Evolutionary conservation across 768 basidiomycete species (phyloP), one percentile per base, ranked within the genome.

Genomic region (Pisolithus microcarpus): DNA sequence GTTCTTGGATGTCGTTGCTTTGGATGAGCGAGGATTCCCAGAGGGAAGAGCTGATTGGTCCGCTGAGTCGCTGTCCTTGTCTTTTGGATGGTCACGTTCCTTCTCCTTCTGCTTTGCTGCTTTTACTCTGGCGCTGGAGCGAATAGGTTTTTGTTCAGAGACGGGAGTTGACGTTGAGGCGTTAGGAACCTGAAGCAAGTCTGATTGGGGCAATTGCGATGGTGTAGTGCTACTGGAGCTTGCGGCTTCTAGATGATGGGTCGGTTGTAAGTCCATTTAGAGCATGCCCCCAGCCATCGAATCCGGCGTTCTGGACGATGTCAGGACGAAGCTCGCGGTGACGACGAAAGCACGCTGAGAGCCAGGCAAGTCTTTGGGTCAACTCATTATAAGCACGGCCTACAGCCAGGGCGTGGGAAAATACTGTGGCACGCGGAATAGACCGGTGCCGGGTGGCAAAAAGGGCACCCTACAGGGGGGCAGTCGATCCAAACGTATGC

Each of bases 191-290:
- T 56, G 60, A 47, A 37, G 46, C 48, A 54, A 57, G 64, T 67
- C 65, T 67, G 65, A 69, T 69, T 69, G 67, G 67, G 75, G 65
- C 62, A 70, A 72, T 65, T 71, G 67, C 61, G 70, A 70, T 57
- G 72, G 70, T 73, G 74, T 66, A 31, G 55, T 58, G 56, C 54
- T 64, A 71, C 76, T 82, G 70, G 80, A 77, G 79, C 70, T 73
- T 69, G 77, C 79, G 79, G 82, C 81, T 80, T 82, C 80, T 76
- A 77, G 78, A 63, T 77, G 74, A 75, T 86, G 72, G 64, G 70
- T 71, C 73, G 77, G 79, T 86, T 79, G 79, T 81, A 85, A 81
- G 84, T 90, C 87, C 87, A 90, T 90, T 89, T 88, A 89, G 85
- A 80, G 75, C 75, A 79, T 82, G 77, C 82, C 70, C 81, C 80